A percentile compares a stretch with the other conserved stretches of the same genome.
These are phyloP conservation scores for Westerdykella ornata DNA, from an alignment of 2,329 filamentous ascomycete species.

Conservation along the genomic window DNA sequence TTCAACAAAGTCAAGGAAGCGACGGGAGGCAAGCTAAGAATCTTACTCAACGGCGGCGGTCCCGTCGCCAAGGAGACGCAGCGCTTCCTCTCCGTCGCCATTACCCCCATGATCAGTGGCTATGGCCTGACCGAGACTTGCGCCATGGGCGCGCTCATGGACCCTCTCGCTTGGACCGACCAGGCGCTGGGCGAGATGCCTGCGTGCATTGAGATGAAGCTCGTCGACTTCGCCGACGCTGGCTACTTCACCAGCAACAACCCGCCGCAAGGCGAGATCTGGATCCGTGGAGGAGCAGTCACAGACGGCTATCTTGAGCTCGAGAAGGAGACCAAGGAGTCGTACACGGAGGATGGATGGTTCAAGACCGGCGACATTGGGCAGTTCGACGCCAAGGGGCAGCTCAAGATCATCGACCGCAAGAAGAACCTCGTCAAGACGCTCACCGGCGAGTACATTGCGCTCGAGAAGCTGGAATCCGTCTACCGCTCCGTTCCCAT, in stretches of 20 bases:
- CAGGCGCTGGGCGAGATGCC: constrained; percentile 71
- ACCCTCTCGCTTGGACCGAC: constrained; percentile 77
- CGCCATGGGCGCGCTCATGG: constrained; percentile 74
- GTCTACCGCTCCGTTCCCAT: constrained; percentile 75
- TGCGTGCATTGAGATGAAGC: constrained; percentile 75
- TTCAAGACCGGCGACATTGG: constrained; percentile 97
- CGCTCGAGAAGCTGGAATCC: constrained; percentile 88
- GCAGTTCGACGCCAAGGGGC: constrained; percentile 73
- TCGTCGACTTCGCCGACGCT: constrained; percentile 85
- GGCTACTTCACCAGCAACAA: constrained; percentile 69
- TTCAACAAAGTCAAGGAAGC: constrained; percentile 89
- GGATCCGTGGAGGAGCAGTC: constrained; percentile 72
- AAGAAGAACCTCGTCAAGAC: constrained; percentile 99
- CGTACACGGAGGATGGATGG: constrained; percentile 80
- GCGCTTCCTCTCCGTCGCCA: constrained; percentile 82
- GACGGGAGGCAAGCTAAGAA: constrained; percentile 79
- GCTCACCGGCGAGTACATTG: constrained; percentile 91
- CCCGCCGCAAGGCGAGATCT: constrained; percentile 86
- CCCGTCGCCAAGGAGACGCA: constrained; percentile 83
- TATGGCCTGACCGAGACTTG: constrained; percentile 94
- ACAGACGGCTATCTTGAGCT: constrained; percentile 77
- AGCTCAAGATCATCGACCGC: constrained; percentile 83
- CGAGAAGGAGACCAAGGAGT: constrained; percentile 71
- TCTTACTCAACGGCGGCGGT: constrained; percentile 91
- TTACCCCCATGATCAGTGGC: constrained; percentile 89